Evolutionary conservation across 1,284 basidiomycete genomes (phyloP).

Genomic region (Heliocybe sulcata): DNA sequence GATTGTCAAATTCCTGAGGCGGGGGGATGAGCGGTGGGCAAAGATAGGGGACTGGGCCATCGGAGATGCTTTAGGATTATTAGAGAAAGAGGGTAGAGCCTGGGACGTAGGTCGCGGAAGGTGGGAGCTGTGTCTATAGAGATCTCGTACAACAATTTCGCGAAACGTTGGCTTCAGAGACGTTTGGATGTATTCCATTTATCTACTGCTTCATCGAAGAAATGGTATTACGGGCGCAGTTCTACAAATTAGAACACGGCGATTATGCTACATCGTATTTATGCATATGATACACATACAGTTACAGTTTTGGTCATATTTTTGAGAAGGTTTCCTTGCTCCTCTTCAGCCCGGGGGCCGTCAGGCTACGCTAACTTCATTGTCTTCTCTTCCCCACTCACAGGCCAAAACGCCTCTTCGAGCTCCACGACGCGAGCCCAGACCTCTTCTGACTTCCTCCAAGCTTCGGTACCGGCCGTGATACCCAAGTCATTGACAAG

Average conservation of each 20-base stretch:
- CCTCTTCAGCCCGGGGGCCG: not conserved
- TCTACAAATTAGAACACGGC: not conserved
- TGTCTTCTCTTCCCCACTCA: slow-evolving; percentile 15
- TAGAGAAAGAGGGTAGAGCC: slow-evolving; percentile 34
- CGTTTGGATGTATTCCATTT: too few species aligned
- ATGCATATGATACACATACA: too few species aligned
- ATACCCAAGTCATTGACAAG: slow-evolving; percentile 47
- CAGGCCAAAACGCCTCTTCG: slow-evolving; percentile 57
- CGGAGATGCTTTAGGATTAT: slow-evolving; percentile 45
- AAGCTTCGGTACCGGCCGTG: slow-evolving; percentile 28
- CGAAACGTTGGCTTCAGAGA: too few species aligned
- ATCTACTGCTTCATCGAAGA: not conserved
- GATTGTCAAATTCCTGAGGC: slow-evolving; percentile 35
- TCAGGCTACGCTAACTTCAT: not conserved
- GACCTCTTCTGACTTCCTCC: slow-evolving; percentile 41
- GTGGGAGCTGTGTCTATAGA: slow-evolving; percentile 26
- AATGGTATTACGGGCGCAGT: not conserved
- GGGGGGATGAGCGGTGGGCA: slow-evolving; percentile 54
- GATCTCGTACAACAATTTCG: not conserved
- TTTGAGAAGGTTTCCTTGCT: not conserved
- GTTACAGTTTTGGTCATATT: not conserved
- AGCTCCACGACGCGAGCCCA: slow-evolving; percentile 54
- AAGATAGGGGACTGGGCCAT: slow-evolving; percentile 55
- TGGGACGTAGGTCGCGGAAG: slow-evolving; percentile 35
- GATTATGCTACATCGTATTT: not conserved